These are phyloP conservation scores for Stephania cephalantha DNA, from an alignment of 164 flowering plant species.

Conservation along the genomic window DNA sequence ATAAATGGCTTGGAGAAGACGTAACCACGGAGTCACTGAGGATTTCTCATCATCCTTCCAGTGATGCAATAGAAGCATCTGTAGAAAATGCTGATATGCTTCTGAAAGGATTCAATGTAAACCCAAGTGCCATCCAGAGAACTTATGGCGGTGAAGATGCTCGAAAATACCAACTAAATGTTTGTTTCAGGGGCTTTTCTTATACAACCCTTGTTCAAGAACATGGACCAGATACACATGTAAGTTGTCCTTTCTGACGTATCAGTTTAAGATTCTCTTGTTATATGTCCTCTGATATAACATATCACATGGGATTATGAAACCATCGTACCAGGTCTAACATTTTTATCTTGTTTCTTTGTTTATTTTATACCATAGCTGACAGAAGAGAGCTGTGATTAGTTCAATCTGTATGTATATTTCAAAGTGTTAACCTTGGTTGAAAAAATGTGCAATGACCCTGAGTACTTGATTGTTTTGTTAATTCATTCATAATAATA, in stretches of 20 bases:
- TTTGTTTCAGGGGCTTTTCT: conserved; percentile 32
- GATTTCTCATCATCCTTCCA: conserved; percentile 32
- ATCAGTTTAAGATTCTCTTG: neutral
- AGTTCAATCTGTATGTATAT: neutral
- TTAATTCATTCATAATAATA: too few relatives aligned
- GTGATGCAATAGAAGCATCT: conserved; percentile 62
- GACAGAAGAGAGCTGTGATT: neutral
- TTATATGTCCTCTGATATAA: neutral
- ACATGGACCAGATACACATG: conserved; percentile 39
- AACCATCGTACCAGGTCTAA: neutral
- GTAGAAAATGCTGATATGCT: conserved; percentile 48
- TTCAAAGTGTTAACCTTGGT: neutral
- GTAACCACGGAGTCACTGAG: conserved; percentile 43
- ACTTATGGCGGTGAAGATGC: conserved; percentile 31
- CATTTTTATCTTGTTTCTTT: neutral
- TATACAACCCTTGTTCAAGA: conserved; percentile 54
- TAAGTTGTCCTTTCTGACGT: conserved; percentile 30
- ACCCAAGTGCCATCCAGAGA: conserved; percentile 31
- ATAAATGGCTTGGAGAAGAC: conserved; percentile 81
- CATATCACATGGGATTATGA: neutral
- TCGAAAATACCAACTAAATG: conserved; percentile 33
- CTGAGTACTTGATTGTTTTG: too few relatives aligned
- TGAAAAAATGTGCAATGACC: neutral
- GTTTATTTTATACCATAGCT: neutral
- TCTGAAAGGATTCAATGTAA: conserved; percentile 47